Conservation (phyloP, 768 basidiomycete species). For the Collybia sp. region DNA sequence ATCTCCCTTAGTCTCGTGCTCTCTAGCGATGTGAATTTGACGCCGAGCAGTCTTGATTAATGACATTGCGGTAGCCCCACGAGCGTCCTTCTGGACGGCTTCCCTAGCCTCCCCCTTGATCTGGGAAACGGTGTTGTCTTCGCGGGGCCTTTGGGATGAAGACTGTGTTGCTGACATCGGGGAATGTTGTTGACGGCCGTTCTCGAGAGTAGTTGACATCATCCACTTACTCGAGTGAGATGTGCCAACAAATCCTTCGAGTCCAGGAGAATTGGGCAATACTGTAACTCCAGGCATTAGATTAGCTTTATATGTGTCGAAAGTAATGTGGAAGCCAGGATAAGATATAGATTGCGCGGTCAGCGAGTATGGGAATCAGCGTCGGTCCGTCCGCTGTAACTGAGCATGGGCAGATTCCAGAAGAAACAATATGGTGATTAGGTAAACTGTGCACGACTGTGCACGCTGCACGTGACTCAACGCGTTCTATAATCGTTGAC, state of each 20-base stretch:
- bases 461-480: slow-evolving; percentile 18
- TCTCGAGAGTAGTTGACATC: slow-evolving; percentile 10
- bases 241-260: slow-evolving; percentile 18
- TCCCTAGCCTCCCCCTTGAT: slow-evolving; percentile 43
- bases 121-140: slow-evolving; percentile 33
- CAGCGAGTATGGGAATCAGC: not conserved
- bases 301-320: not conserved
- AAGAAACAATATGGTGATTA: slow-evolving; percentile 6
- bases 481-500: slow-evolving; percentile 9
- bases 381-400: not conserved
- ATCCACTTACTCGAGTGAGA: slow-evolving; percentile 23
- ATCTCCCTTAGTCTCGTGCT: slow-evolving; percentile 52
- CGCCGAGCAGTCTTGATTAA: slow-evolving; percentile 61
- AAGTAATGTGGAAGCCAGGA: slow-evolving; percentile 7
- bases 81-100: slow-evolving; percentile 44
- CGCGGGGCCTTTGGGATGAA: slow-evolving; percentile 15
- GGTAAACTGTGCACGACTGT: slow-evolving; percentile 5
- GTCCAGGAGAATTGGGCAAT: slow-evolving; percentile 17
- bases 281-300: slow-evolving; percentile 24
- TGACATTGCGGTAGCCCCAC: slow-evolving; percentile 53
- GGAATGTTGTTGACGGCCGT: slow-evolving; percentile 13
- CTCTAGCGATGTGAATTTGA: slow-evolving; percentile 49
- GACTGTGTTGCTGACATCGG: slow-evolving; percentile 19
- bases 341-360: slow-evolving; percentile 5
- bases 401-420: slow-evolving; percentile 9